Evolutionary conservation across 805 yeast genomes (phyloP).

Genomic region (Candida multigemmis): DNA sequence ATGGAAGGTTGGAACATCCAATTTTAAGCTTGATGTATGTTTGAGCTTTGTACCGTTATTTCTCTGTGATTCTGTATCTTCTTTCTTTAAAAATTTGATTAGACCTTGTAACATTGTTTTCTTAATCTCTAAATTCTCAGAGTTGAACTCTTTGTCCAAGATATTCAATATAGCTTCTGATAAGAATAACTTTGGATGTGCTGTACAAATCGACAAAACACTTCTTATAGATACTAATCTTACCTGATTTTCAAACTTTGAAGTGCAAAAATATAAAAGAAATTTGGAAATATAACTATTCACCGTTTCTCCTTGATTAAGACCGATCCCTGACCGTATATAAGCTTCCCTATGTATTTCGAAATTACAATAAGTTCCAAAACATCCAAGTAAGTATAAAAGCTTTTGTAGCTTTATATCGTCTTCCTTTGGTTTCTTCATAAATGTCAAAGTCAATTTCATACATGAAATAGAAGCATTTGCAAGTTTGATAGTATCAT

Average conservation of each 20-base stretch:
- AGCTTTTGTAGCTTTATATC: constrained; percentile 40
- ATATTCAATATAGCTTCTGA: constrained; percentile 43
- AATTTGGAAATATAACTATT: constrained; percentile 50
- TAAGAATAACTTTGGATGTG: constrained; percentile 60
- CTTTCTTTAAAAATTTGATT: constrained; percentile 46
- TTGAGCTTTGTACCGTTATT: constrained; percentile 30
- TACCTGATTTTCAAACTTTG: constrained; percentile 17
- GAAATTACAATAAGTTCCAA: constrained; percentile 64
- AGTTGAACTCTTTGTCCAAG: constrained; percentile 40
- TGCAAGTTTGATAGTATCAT: constrained; percentile 40
- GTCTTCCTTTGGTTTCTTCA: constrained; percentile 11
- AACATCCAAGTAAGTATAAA: constrained; percentile 55
- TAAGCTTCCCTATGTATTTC: constrained; percentile 36
- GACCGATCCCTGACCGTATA: constrained; percentile 25
- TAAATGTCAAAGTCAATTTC: constrained; percentile 37
- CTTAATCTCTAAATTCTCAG: constrained; percentile 30
- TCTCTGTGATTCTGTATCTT: constrained; percentile 38
- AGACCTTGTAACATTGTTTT: constrained; percentile 50
- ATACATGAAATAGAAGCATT: constrained; percentile 61
- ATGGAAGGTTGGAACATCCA: constrained; percentile 45
- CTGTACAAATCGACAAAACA: constrained; percentile 48
- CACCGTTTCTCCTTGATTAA: constrained; percentile 45
- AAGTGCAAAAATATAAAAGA: constrained; percentile 44
- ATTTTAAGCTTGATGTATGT: constrained; percentile 9
- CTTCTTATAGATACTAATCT: constrained; percentile 48